Evolutionary conservation across 2,329 filamentous ascomycete genomes (phyloP).

Genomic region (Curvularia spicifera): DNA sequence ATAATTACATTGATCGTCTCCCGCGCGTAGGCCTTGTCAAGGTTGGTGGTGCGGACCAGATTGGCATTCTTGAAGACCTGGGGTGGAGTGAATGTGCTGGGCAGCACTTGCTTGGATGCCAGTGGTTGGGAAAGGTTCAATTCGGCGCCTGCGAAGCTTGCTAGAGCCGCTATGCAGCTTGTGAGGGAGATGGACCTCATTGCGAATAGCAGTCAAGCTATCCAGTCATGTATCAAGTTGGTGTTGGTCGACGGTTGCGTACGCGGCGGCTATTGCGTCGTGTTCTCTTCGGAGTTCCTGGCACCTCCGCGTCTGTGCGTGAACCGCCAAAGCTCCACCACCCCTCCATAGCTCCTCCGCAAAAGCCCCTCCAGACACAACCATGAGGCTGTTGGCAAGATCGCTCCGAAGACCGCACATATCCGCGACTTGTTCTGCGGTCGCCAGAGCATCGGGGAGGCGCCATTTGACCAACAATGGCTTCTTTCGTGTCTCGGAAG

Average conservation of each 20-base stretch:
- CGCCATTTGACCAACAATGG: conserved; percentile 49
- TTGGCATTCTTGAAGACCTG: conserved; percentile 95
- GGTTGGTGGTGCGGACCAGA: conserved; percentile 83
- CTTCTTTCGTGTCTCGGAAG: conserved; percentile 77
- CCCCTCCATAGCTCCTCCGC: conserved; percentile 12
- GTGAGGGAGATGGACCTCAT: conserved; percentile 51
- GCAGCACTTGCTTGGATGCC: conserved; percentile 57
- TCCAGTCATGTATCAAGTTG: conserved; percentile 43
- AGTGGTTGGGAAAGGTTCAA: conserved; percentile 66
- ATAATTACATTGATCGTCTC: conserved; percentile 94
- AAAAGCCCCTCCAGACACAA: conserved; percentile 15
- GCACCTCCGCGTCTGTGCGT: conserved; percentile 30
- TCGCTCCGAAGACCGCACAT: conserved; percentile 29
- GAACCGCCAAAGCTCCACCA: conserved; percentile 25
- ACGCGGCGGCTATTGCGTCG: conserved; percentile 44
- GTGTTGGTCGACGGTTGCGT: conserved; percentile 21
- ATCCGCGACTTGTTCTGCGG: conserved; percentile 1
- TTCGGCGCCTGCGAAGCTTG: conserved; percentile 63
- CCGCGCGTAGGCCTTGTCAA: conserved; percentile 90
- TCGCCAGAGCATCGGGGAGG: conserved; percentile 16
- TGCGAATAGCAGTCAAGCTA: conserved; percentile 38
- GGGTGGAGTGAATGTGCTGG: conserved; percentile 74
- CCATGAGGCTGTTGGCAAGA: conserved; percentile 36
- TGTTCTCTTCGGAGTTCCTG: conserved; percentile 45
- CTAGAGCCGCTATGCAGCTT: conserved; percentile 63